Evolutionary conservation across 345 rosid species (phyloP), one percentile per base, ranked within the genome.

Genomic region (sweet orange (Citrus sinensis)): DNA sequence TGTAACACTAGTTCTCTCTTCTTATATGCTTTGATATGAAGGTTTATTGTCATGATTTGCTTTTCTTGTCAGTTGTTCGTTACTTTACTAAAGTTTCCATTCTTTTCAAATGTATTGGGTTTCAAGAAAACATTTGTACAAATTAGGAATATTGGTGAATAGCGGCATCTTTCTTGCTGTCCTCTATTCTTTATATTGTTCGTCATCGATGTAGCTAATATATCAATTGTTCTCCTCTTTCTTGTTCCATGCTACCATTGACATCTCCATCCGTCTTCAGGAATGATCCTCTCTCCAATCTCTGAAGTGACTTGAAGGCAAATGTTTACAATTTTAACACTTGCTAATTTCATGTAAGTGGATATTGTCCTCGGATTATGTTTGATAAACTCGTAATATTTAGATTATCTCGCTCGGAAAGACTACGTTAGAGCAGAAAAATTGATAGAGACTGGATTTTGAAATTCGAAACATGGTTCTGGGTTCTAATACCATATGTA

Each of bases 21-120:
- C 67, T 70, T 63, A 40, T 46, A 77, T 81, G 85, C 51, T 84
- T 81, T 81, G 42, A 70, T 75, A 42, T 77, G 72, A 82, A 84
- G 55, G 71, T 83, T 74, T 71, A 75, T 85, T 73, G 64, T 64
- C 67, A 51, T 83, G 66, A 70, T 83, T 79, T 81, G 80, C 68
- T 49, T 80, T 70, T 74, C 75, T 39, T 70, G 54, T 68, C 83
- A 25, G 69, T 73, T 67, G 68, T 83, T 80, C 63, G 71, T 59
- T 74, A 54, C 77, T 67, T 58, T 73, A 80, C 61, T 82, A 60
- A 76, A 73, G 81, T 59, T 82, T 80, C 75, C 72, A 86, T 90
- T 91, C 88, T 85, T 88, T 86, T 84, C 76, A 81, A 82, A 82
- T 90, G 88, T 85, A 85, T 86, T 85, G 80, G 84, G 82, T 83